These are phyloP conservation scores for Fusarium temperatum DNA, from an alignment of 2,329 filamentous ascomycete genomes.

Conservation along the genomic window DNA sequence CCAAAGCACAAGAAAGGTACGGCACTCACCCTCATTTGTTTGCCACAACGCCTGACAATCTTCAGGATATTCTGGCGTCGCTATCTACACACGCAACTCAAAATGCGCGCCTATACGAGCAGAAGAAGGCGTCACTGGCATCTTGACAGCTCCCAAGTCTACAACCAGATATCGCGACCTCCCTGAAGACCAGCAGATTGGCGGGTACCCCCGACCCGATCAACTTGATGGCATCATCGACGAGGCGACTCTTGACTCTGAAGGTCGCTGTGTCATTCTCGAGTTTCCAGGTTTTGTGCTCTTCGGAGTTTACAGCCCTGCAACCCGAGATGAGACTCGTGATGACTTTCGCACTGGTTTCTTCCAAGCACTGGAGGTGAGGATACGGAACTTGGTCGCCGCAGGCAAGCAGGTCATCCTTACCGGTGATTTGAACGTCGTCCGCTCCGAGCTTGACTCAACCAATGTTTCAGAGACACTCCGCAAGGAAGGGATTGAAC, in stretches of 20 bases:
- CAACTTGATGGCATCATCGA: conserved; percentile 75
- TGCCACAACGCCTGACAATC: background rate
- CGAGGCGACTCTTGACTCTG: conserved; percentile 79
- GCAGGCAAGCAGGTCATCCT: conserved; percentile 87
- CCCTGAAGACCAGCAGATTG: conserved; percentile 78
- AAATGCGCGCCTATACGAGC: conserved; percentile 87
- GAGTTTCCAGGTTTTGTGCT: conserved; percentile 97
- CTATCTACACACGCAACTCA: conserved; percentile 90
- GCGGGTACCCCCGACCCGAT: conserved; percentile 79
- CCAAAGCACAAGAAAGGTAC: conserved; percentile 92
- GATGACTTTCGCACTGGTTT: conserved; percentile 86
- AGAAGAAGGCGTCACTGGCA: conserved; percentile 91
- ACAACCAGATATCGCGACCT: conserved; percentile 78
- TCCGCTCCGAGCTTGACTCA: conserved; percentile 74
- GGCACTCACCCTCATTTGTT: background rate
- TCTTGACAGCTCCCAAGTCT: conserved; percentile 78
- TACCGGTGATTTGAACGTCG: conserved; percentile 89
- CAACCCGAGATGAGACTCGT: conserved; percentile 83
- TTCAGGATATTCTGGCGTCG: conserved; percentile 92
- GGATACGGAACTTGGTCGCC: conserved; percentile 83
- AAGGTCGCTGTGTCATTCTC: conserved; percentile 89
- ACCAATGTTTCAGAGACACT: conserved; percentile 78
- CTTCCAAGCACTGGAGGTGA: conserved; percentile 79
- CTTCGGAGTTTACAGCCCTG: conserved; percentile 91
- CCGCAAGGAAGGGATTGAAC: conserved; percentile 72